A percentile compares a stretch with the other conserved stretches of the same genome.
These are phyloP conservation scores for Themeda triandra DNA, from an alignment of 176 grass and related monocot species.

Conservation along the genomic window DNA sequence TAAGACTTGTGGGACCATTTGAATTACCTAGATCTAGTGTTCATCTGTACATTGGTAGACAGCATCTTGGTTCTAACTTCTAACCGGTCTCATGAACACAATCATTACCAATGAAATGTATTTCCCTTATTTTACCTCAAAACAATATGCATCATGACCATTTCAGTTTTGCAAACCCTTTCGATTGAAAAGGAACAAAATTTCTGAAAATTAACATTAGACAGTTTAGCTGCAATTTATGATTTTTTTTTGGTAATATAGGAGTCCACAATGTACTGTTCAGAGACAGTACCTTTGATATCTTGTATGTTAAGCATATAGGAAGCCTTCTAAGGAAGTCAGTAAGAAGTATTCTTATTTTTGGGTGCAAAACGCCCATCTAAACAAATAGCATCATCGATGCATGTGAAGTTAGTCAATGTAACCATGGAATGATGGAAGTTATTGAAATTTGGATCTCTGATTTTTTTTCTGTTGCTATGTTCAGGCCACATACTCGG, in stretches of 20 bases:
- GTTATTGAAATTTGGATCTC: background rate
- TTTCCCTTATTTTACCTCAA: background rate
- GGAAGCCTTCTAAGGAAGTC: too few relatives aligned
- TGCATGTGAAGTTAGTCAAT: background rate
- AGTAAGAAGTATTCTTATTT: too few relatives aligned
- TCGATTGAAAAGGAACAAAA: background rate
- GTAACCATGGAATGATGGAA: background rate
- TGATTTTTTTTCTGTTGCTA: background rate
- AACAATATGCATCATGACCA: background rate
- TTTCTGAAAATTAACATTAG: background rate
- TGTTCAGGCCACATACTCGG: constrained; percentile 57
- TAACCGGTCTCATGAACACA: background rate
- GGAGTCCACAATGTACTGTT: background rate
- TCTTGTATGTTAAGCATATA: too few relatives aligned
- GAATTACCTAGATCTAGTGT: constrained; percentile 1
- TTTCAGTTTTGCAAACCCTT: constrained; percentile 12
- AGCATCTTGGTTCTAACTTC: background rate
- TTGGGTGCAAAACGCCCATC: background rate
- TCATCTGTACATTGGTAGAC: background rate
- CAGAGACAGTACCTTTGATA: background rate
- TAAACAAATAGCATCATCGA: background rate
- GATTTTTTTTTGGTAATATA: background rate
- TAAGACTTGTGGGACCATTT: background rate
- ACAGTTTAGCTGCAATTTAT: background rate
- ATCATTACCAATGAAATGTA: background rate